phyloP scores from a whole-genome alignment of 257 asterid species.

The Verbena officinalis region DNA sequence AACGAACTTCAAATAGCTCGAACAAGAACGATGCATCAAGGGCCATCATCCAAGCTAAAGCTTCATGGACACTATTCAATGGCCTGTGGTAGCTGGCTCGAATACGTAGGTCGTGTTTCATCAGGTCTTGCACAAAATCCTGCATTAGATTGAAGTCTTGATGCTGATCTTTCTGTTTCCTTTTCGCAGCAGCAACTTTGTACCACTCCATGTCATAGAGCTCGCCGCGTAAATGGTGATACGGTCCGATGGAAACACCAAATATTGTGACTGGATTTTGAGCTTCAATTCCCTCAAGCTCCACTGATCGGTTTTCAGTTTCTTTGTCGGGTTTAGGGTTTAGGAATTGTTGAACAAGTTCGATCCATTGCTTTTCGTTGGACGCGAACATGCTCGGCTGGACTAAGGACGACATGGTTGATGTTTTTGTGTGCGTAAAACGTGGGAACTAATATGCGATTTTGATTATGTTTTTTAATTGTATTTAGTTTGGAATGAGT shows the following conservation, averaged over 20 bases:
- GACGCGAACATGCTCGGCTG: conserved; percentile 35
- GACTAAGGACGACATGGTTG: conserved; percentile 39
- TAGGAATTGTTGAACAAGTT: conserved; percentile 45
- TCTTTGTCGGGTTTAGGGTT: conserved; percentile 54
- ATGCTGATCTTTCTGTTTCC: conserved; percentile 40
- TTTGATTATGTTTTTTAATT: no score
- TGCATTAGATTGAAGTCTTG: conserved; percentile 30
- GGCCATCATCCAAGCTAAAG: conserved; percentile 71
- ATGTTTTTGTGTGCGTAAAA: not conserved
- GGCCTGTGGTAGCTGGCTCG: conserved; percentile 58
- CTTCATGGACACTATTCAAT: conserved; percentile 38
- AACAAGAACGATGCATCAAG: conserved; percentile 58
- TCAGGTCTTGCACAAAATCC: conserved; percentile 35
- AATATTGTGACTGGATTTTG: conserved; percentile 46
- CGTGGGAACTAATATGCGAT: not conserved
- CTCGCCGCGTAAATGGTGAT: conserved; percentile 48
- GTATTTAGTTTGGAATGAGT: no score
- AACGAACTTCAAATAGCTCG: conserved; percentile 53
- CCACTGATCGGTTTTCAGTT: conserved; percentile 29
- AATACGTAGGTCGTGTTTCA: conserved; percentile 37
- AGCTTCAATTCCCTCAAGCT: no score
- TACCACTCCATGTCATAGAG: conserved; percentile 60
- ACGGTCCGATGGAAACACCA: conserved; percentile 67
- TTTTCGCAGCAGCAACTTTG: conserved; percentile 58
- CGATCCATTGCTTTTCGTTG: conserved; percentile 56